Evolutionary conservation across 306 rosid genomes (phyloP).

Genomic region (Begonia fuchsioides): DNA sequence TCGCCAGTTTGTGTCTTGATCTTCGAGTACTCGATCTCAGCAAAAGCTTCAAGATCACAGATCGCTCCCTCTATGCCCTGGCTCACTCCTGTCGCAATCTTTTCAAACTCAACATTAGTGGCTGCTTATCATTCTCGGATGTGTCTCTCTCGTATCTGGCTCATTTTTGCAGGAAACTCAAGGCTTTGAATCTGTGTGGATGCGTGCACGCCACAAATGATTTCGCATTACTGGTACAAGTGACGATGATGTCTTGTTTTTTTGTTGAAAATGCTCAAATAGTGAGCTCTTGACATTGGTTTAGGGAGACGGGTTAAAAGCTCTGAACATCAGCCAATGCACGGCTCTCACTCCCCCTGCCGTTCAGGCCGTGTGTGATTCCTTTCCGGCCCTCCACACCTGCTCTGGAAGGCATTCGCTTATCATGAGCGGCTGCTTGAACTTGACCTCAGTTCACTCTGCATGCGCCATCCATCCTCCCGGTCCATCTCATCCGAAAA

Average conservation of each 20-base stretch:
- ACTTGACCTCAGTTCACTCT: constrained; percentile 70
- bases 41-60: constrained; percentile 50
- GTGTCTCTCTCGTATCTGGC: constrained; percentile 59
- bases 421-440: constrained; percentile 86
- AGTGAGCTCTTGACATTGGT: not conserved
- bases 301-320: constrained; percentile 48
- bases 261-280: too few species aligned
- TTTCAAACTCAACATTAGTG: constrained; percentile 51
- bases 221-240: constrained; percentile 60
- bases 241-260: not conserved
- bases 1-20: constrained; percentile 58
- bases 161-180: constrained; percentile 50
- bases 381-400: constrained; percentile 82
- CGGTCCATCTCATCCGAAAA: constrained; percentile 14
- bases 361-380: constrained; percentile 82
- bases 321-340: constrained; percentile 90
- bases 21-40: constrained; percentile 89
- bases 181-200: constrained; percentile 78
- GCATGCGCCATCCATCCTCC: constrained; percentile 70
- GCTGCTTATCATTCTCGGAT: constrained; percentile 69
- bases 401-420: constrained; percentile 94
- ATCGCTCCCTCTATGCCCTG: constrained; percentile 1
- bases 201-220: constrained; percentile 67
- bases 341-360: constrained; percentile 93
- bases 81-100: constrained; percentile 5